These are phyloP conservation scores for Nigrograna mackinnonii DNA, from an alignment of 2,329 filamentous ascomycete species.

Conservation along the genomic window DNA sequence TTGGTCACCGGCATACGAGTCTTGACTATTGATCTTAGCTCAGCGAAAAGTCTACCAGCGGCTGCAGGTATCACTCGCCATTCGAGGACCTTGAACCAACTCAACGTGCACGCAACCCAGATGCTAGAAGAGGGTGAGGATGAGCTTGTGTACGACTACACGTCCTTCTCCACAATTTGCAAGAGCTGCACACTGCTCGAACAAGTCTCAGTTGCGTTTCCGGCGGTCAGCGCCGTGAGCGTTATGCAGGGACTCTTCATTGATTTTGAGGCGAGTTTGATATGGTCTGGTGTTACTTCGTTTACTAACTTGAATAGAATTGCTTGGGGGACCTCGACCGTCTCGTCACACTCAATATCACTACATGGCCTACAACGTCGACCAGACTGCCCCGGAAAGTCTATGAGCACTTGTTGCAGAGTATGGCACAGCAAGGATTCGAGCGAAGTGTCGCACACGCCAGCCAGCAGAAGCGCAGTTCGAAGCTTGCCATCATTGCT, in stretches of 20 bases:
- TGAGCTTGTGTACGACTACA: slow-evolving; percentile 48
- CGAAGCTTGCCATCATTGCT: slow-evolving; percentile 48
- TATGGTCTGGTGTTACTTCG: slow-evolving; percentile 7
- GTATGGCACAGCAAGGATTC: slow-evolving; percentile 42
- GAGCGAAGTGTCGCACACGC: slow-evolving; percentile 32
- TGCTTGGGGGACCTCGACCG: slow-evolving; percentile 42
- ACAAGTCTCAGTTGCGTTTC: slow-evolving; percentile 53
- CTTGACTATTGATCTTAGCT: slow-evolving; percentile 49
- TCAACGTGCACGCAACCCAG: slow-evolving; percentile 48
- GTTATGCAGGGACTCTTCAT: slow-evolving; percentile 46
- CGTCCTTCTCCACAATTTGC: slow-evolving; percentile 51
- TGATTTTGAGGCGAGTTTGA: slow-evolving; percentile 42
- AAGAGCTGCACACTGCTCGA: slow-evolving; percentile 47
- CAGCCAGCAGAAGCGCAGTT: slow-evolving; percentile 26
- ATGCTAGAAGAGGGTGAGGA: slow-evolving; percentile 41
- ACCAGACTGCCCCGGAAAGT: slow-evolving; percentile 45
- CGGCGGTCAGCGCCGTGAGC: slow-evolving; percentile 47
- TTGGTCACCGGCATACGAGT: slow-evolving; percentile 49
- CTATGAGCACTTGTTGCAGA: slow-evolving; percentile 50
- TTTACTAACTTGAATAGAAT: slow-evolving; percentile 26
- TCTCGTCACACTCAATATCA: slow-evolving; percentile 52
- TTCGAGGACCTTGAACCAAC: slow-evolving; percentile 46
- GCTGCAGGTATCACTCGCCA: slow-evolving; percentile 50
- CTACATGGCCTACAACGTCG: slow-evolving; percentile 50
- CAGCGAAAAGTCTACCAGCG: slow-evolving; percentile 45